A percentile compares a stretch with the other conserved stretches of the same genome.
These are phyloP conservation scores for Neopestalotiopsis sp. DNA, from an alignment of 2,329 filamentous ascomycete genomes.

Conservation along the genomic window DNA sequence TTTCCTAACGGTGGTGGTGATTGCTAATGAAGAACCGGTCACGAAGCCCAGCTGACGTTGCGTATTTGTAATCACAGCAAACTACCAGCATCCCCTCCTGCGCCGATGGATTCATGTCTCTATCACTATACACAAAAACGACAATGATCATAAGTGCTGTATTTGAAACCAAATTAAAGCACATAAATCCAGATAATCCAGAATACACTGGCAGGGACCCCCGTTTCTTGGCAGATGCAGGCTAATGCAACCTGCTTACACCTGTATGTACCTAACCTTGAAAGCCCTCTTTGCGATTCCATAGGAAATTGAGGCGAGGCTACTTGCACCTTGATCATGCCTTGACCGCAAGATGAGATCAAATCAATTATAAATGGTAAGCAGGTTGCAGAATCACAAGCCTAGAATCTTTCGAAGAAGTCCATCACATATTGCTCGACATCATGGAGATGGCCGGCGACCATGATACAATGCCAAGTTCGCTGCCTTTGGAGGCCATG, in stretches of 20 bases:
- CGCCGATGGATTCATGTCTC: too few species aligned
- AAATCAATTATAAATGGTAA: background rate
- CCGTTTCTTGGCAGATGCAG: background rate
- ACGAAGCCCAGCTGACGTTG: too few species aligned
- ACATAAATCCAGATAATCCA: background rate
- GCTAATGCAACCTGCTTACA: constrained; percentile 16
- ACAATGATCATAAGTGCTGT: background rate
- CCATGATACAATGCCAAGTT: background rate
- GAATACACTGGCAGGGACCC: background rate
- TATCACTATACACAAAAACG: too few species aligned
- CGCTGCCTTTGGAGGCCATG: background rate
- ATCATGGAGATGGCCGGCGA: background rate
- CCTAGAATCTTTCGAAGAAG: background rate
- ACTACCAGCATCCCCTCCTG: too few species aligned
- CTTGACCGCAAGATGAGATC: background rate
- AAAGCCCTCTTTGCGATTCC: background rate
- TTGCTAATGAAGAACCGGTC: too few species aligned
- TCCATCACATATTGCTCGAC: background rate
- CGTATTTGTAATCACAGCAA: too few species aligned
- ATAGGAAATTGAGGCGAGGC: background rate
- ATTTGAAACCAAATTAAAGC: background rate
- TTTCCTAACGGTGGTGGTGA: too few species aligned
- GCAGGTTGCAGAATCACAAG: constrained; percentile 1
- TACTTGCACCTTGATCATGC: background rate
- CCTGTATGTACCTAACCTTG: background rate